A percentile compares a stretch with the other conserved stretches of the same genome.
phyloP scores from a whole-genome alignment of 2,329 filamentous ascomycete genomes.

The Aschersonia sp. region DNA sequence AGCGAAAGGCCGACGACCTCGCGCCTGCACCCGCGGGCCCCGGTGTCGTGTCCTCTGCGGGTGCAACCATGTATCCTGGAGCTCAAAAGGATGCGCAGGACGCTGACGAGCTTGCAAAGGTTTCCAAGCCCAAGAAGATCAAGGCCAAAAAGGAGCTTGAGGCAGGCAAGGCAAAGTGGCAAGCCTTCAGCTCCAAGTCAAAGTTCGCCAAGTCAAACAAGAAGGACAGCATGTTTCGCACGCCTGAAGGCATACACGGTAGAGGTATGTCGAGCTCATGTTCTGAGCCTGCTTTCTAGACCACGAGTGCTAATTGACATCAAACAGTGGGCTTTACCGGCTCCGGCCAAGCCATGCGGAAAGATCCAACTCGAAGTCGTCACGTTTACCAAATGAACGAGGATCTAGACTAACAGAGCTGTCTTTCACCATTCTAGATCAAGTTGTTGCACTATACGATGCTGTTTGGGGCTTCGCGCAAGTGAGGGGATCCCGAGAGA shows the following conservation, averaged over 20 bases:
- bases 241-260: slow-evolving; percentile 71
- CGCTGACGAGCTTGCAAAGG: slow-evolving; percentile 53
- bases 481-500: neutral
- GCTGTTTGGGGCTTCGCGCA: neutral
- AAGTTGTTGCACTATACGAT: neutral
- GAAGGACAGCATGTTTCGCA: slow-evolving; percentile 96
- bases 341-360: slow-evolving; percentile 90
- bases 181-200: slow-evolving; percentile 73
- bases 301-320: slow-evolving; percentile 8
- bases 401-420: slow-evolving; percentile 47
- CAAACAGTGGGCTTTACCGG: slow-evolving; percentile 81
- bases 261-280: slow-evolving; percentile 46
- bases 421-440: neutral
- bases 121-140: slow-evolving; percentile 72
- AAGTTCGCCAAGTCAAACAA: slow-evolving; percentile 55
- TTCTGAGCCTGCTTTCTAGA: neutral
- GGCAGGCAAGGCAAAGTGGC: slow-evolving; percentile 84
- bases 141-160: slow-evolving; percentile 87
- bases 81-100: slow-evolving; percentile 47
- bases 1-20: slow-evolving; percentile 75
- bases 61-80: slow-evolving; percentile 45
- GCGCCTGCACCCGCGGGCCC: slow-evolving; percentile 33
- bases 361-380: slow-evolving; percentile 68
- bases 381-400: slow-evolving; percentile 73
- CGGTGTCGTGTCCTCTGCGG: slow-evolving; percentile 37